phyloP scores from a whole-genome alignment of 2,329 filamentous ascomycete species.

The Beauveria varroae region DNA sequence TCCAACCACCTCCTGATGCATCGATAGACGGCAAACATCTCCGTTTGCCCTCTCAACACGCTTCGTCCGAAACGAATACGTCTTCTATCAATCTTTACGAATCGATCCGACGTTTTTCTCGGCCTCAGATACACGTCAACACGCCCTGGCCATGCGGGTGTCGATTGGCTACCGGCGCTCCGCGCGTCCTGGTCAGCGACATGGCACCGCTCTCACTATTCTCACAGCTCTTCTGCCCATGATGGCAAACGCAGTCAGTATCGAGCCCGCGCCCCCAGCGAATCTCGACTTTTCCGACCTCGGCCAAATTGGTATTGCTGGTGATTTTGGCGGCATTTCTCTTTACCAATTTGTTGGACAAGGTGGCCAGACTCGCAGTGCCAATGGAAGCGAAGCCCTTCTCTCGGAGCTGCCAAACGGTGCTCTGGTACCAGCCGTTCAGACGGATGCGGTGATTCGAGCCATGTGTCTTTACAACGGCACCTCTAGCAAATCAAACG shows the following conservation, averaged over 20 bases:
- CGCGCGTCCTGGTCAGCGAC: conserved; percentile 26
- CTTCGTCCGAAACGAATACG: background rate
- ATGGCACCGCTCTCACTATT: conserved; percentile 27
- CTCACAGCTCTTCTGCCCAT: conserved; percentile 31
- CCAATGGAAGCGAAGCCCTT: conserved; percentile 75
- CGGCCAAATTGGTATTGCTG: conserved; percentile 76
- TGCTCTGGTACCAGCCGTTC: conserved; percentile 64
- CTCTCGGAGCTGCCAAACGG: conserved; percentile 80
- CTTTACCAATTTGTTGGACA: conserved; percentile 82
- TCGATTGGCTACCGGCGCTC: conserved; percentile 34
- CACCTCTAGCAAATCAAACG: conserved; percentile 58
- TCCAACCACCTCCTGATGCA: conserved; percentile 5
- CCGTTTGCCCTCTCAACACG: background rate
- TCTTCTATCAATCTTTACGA: background rate
- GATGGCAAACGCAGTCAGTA: conserved; percentile 44
- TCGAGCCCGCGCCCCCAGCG: conserved; percentile 55
- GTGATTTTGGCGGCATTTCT: conserved; percentile 87
- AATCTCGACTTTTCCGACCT: conserved; percentile 73
- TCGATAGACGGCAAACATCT: background rate
- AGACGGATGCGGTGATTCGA: conserved; percentile 76
- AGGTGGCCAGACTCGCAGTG: conserved; percentile 55
- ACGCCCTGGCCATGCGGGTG: conserved; percentile 38
- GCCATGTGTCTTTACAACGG: conserved; percentile 77
- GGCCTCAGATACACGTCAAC: background rate
- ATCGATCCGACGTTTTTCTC: background rate